phyloP scores from a whole-genome alignment of 805 yeast species.

The Candida alai region DNA sequence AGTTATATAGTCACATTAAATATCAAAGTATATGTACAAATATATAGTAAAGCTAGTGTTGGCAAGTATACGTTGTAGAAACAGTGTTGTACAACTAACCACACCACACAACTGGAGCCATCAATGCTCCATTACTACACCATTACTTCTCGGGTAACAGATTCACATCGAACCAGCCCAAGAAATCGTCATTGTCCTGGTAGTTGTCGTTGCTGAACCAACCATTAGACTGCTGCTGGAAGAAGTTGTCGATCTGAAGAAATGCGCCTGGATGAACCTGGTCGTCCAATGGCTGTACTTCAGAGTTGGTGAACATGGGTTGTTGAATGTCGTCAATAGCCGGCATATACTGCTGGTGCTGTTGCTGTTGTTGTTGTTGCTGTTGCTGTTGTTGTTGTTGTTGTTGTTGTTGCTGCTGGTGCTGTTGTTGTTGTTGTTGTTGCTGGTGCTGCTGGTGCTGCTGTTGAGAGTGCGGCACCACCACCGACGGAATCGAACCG shows the following conservation, averaged over 20 bases:
- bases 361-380: constrained; percentile 2
- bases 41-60: no score
- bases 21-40: no score
- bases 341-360: constrained; percentile 1
- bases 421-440: not conserved
- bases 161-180: constrained; percentile 91
- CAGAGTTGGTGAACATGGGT: constrained; percentile 1
- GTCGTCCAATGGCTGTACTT: constrained; percentile 5
- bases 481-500: no score
- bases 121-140: not conserved
- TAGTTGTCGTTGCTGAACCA: constrained; percentile 66
- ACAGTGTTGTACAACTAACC: no score
- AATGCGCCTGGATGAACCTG: constrained; percentile 11
- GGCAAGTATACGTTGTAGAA: no score
- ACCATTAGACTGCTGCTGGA: constrained; percentile 78
- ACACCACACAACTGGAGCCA: not conserved
- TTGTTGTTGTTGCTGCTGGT: constrained; percentile 3
- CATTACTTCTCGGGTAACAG: constrained; percentile 16
- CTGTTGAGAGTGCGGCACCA: not conserved
- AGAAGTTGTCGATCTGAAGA: constrained; percentile 44
- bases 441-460: not conserved
- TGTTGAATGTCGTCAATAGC: constrained; percentile 3
- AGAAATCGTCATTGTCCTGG: constrained; percentile 68
- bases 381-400: not conserved
- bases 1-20: no score